These are phyloP conservation scores for Leptoxyphium fumago DNA, from an alignment of 2,329 filamentous ascomycete species.

Conservation along the genomic window DNA sequence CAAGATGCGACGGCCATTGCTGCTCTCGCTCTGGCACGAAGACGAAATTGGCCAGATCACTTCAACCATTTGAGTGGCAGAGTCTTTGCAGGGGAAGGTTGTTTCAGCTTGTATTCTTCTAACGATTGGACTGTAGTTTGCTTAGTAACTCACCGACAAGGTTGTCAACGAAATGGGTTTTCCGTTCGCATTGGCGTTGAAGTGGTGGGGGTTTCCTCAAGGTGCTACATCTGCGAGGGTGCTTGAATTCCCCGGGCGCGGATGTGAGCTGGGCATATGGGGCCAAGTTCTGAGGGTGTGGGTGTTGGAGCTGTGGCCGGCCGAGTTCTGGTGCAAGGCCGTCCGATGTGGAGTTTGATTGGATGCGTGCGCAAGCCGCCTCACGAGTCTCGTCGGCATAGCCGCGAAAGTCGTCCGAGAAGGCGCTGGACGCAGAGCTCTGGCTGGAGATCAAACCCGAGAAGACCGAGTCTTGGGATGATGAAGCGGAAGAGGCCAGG, in stretches of 20 bases:
- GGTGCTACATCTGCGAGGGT: slow-evolving; percentile 43
- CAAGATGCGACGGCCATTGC: slow-evolving; percentile 57
- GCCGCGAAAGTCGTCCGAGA: slow-evolving; percentile 45
- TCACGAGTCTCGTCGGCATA: slow-evolving; percentile 17
- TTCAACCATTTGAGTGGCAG: slow-evolving; percentile 91
- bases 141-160: slow-evolving; percentile 70
- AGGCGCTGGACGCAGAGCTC: slow-evolving; percentile 41
- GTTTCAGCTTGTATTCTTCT: slow-evolving; percentile 4
- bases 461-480: slow-evolving; percentile 64
- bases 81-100: slow-evolving; percentile 48
- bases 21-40: slow-evolving; percentile 55
- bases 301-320: too few species aligned
- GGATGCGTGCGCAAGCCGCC: slow-evolving; percentile 10
- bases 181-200: slow-evolving; percentile 77
- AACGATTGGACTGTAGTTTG: slow-evolving; percentile 20
- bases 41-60: slow-evolving; percentile 91
- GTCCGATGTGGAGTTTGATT: slow-evolving; percentile 1
- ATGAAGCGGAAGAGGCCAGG: slow-evolving; percentile 60
- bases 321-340: background rate
- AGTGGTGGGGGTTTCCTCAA: slow-evolving; percentile 55
- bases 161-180: slow-evolving; percentile 88
- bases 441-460: slow-evolving; percentile 41
- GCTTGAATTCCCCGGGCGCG: slow-evolving; percentile 47
- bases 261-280: slow-evolving; percentile 24
- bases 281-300: background rate